These are phyloP conservation scores for Plantago elongata DNA, from an alignment of 257 asterid species.

Conservation along the genomic window DNA sequence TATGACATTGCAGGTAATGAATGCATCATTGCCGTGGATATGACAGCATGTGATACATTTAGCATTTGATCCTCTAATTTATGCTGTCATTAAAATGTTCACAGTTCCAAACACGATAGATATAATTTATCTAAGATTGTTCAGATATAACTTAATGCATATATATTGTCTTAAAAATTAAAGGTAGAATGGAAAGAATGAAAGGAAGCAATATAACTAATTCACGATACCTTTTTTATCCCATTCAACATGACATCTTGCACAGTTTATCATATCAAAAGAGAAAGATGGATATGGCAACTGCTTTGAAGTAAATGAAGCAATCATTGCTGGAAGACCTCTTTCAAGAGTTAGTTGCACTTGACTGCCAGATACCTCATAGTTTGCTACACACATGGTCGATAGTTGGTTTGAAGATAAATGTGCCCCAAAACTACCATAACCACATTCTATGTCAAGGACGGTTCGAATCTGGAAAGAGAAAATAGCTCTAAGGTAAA, in stretches of 20 bases:
- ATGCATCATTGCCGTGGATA: too few relatives aligned
- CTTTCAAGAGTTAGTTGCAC: conserved; percentile 96
- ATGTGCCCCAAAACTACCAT: conserved; percentile 98
- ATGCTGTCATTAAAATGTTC: too few relatives aligned
- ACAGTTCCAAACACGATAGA: too few relatives aligned
- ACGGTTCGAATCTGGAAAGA: conserved; percentile 71
- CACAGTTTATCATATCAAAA: conserved; percentile 97
- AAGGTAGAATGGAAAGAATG: not conserved
- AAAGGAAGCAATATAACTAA: conserved; percentile 5
- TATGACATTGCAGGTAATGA: too few relatives aligned
- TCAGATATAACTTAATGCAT: too few relatives aligned
- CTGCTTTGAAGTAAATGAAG: conserved; percentile 83
- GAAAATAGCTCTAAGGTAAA: not conserved
- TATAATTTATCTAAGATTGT: too few relatives aligned
- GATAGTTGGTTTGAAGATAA: conserved; percentile 64
- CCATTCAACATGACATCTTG: conserved; percentile 88
- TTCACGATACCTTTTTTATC: conserved; percentile 69
- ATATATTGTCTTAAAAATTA: too few relatives aligned
- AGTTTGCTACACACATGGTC: conserved; percentile 89
- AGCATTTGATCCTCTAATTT: too few relatives aligned
- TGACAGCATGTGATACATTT: too few relatives aligned
- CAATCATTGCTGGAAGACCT: conserved; percentile 98
- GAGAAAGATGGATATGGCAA: conserved; percentile 93
- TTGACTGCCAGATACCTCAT: conserved; percentile 98
- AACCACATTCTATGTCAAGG: conserved; percentile 94